A percentile compares a stretch with the other conserved stretches of the same genome.
These are phyloP conservation scores for Pseudonitzschia multiseries DNA, from an alignment of 108 stramenopile genomes.

Conservation along the genomic window DNA sequence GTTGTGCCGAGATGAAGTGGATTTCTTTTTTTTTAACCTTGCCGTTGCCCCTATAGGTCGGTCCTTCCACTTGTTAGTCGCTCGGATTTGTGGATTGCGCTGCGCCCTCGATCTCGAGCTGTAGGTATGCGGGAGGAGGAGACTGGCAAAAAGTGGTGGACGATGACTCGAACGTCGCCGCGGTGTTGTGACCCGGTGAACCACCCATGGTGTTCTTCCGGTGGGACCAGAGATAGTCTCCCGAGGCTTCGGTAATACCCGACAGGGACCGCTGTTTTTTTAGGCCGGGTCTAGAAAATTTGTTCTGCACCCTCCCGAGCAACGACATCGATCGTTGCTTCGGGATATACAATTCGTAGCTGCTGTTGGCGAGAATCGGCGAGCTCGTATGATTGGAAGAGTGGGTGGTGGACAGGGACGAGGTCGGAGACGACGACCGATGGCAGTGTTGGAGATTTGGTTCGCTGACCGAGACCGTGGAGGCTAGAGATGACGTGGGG, in stretches of 20 bases:
- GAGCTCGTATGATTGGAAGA: not conserved
- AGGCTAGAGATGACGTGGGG: not conserved
- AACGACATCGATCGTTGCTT: slow-evolving; percentile 19
- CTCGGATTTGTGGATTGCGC: no score
- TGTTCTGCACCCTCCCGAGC: slow-evolving; percentile 18
- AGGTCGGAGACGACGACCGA: slow-evolving; percentile 2
- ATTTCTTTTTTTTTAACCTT: no score
- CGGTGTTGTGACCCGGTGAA: slow-evolving; percentile 4
- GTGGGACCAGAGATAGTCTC: slow-evolving; percentile 24
- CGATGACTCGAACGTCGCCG: slow-evolving; percentile 5
- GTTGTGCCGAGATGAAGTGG: no score
- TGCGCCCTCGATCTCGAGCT: not conserved
- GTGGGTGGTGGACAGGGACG: not conserved
- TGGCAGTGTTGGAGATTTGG: not conserved
- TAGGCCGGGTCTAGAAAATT: not conserved
- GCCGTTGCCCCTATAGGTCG: no score
- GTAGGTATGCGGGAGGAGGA: not conserved
- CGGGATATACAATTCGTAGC: not conserved
- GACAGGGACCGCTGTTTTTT: not conserved
- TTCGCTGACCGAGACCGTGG: not conserved
- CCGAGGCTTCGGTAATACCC: not conserved
- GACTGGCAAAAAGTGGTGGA: slow-evolving; percentile 2
- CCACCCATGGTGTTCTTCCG: slow-evolving; percentile 3
- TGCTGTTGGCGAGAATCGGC: not conserved
- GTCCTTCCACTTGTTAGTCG: not conserved